Conservation (phyloP, 768 basidiomycete species). For the Pisolithus marmoratus region DNA sequence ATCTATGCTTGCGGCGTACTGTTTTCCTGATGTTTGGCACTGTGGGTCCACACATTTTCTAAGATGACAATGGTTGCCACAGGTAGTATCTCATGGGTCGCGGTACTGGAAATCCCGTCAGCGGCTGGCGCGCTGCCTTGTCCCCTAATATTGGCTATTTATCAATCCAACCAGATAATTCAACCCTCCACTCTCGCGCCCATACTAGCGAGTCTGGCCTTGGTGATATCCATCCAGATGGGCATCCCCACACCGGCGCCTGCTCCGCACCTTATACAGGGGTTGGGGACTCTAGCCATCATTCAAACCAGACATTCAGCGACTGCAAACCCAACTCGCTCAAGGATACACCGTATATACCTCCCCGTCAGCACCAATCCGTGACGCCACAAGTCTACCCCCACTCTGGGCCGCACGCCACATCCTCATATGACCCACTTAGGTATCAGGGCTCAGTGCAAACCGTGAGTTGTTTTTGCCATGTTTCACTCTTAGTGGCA, state of each 20-base stretch:
- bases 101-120: slow-evolving; percentile 10
- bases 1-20: slow-evolving; percentile 2
- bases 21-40: slow-evolving; percentile 25
- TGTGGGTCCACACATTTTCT: slow-evolving; percentile 31
- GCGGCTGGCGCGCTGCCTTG: slow-evolving; percentile 9
- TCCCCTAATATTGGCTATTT: slow-evolving; percentile 8
- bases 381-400: slow-evolving; percentile 11
- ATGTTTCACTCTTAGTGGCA: not conserved
- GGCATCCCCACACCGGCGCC: slow-evolving; percentile 9
- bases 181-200: slow-evolving; percentile 10
- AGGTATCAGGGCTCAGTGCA: slow-evolving; percentile 8
- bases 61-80: slow-evolving; percentile 16
- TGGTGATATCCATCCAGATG: slow-evolving; percentile 8
- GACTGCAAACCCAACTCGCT: slow-evolving; percentile 12
- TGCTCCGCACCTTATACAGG: slow-evolving; percentile 6
- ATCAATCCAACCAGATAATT: slow-evolving; percentile 7
- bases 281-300: slow-evolving; percentile 6
- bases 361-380: slow-evolving; percentile 18
- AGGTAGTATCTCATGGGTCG: slow-evolving; percentile 20
- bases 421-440: slow-evolving; percentile 5
- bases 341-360: slow-evolving; percentile 26
- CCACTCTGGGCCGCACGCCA: slow-evolving; percentile 9
- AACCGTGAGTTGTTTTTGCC: slow-evolving; percentile 11
- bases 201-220: slow-evolving; percentile 16
- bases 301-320: slow-evolving; percentile 8